Evolutionary conservation across 1,139 yeast species (phyloP).

Genomic region (Debaryomyces fabryi): DNA sequence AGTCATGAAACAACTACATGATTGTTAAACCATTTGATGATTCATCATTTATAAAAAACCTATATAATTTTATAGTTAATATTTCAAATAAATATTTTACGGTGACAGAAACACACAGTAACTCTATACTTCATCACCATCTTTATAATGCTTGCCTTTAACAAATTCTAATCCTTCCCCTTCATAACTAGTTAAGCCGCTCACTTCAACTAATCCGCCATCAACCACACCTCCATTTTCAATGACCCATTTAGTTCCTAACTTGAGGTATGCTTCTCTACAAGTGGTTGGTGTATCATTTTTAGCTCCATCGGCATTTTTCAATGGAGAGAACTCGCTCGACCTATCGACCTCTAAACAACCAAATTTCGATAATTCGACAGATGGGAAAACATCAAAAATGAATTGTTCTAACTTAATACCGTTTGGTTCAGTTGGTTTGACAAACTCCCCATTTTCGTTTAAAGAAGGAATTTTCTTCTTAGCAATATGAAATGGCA

Average conservation of each 20-base stretch:
- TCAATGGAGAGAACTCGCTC: constrained; percentile 91
- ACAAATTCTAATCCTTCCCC: constrained; percentile 81
- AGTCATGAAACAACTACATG: constrained; percentile 8
- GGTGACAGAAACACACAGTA: background rate
- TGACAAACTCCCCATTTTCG: constrained; percentile 48
- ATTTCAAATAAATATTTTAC: constrained; percentile 4
- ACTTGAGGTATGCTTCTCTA: constrained; percentile 60
- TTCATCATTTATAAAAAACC: background rate
- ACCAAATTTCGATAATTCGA: constrained; percentile 76
- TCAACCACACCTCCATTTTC: constrained; percentile 67
- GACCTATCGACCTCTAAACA: constrained; percentile 87
- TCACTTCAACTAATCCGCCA: constrained; percentile 70
- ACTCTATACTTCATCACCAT: constrained; percentile 34
- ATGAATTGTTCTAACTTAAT: constrained; percentile 95
- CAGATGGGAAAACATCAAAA: constrained; percentile 90
- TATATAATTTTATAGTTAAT: background rate
- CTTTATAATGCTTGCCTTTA: constrained; percentile 51
- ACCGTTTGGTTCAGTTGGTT: constrained; percentile 82
- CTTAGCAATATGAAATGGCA: constrained; percentile 92
- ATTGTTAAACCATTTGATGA: background rate
- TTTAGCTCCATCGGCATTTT: constrained; percentile 81
- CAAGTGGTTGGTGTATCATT: constrained; percentile 89
- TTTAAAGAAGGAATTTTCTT: constrained; percentile 79
- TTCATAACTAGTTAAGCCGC: constrained; percentile 70
- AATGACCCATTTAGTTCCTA: constrained; percentile 78